phyloP scores from a whole-genome alignment of 305 asterid species.

The Andrographis paniculata region DNA sequence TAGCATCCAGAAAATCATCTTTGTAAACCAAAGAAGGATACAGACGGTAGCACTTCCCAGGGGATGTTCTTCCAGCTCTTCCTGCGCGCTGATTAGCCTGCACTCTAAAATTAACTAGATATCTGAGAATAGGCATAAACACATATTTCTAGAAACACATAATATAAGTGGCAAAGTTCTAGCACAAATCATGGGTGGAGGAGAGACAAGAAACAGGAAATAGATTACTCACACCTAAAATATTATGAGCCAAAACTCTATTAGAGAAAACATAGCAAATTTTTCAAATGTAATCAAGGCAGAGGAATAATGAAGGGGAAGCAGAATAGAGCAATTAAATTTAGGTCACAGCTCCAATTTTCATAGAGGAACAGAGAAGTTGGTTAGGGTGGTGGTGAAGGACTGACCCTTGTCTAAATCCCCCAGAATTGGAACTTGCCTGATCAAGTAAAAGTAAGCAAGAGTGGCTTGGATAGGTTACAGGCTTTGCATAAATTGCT shows the following conservation, averaged over 20 bases:
- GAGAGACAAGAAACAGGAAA: too few species aligned
- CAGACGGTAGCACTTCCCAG: conserved; percentile 88
- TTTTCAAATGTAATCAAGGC: not conserved
- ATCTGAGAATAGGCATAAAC: conserved; percentile 14
- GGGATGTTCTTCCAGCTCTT: conserved; percentile 96
- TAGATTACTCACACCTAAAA: too few species aligned
- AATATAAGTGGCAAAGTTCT: not conserved
- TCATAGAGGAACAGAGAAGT: not conserved
- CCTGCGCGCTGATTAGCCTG: conserved; percentile 99
- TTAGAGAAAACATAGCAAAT: too few species aligned
- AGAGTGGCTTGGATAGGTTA: too few species aligned
- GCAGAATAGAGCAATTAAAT: not conserved
- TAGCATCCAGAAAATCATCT: conserved; percentile 81
- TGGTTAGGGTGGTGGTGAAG: too few species aligned
- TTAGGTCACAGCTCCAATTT: not conserved
- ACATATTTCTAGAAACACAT: conserved; percentile 3
- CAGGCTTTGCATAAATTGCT: too few species aligned
- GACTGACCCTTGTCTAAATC: too few species aligned
- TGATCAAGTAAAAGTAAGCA: too few species aligned
- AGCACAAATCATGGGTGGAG: not conserved
- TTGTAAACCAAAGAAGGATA: conserved; percentile 68
- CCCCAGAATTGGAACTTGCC: too few species aligned
- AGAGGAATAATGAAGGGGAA: conserved; percentile 4
- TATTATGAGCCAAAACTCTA: too few species aligned
- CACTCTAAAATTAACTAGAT: conserved; percentile 51